Evolutionary conservation across 495 filamentous ascomycete species (phyloP).

Genomic region (Corynascus novoguineensis): DNA sequence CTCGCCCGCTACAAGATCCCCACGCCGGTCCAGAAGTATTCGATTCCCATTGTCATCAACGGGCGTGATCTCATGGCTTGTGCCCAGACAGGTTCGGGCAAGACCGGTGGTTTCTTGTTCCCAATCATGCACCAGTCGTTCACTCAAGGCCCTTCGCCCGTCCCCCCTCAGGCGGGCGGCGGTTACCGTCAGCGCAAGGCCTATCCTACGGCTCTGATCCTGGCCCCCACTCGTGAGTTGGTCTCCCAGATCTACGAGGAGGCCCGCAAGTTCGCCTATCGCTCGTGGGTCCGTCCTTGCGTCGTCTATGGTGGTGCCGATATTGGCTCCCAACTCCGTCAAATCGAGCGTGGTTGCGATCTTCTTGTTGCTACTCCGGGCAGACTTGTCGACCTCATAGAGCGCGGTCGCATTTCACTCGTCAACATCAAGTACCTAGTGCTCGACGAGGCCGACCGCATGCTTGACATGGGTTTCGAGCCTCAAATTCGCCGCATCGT

Average conservation of each 20-base stretch:
- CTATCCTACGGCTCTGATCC: conserved; percentile 88
- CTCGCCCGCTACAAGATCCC: conserved; percentile 90
- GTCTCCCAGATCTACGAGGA: conserved; percentile 99
- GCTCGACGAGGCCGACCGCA: conserved; percentile 97
- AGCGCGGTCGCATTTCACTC: conserved; percentile 95
- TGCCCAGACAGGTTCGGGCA: conserved; percentile 97
- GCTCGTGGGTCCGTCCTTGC: conserved; percentile 96
- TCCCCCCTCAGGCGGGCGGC: conserved; percentile 57
- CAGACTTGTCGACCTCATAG: conserved; percentile 94
- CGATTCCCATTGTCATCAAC: conserved; percentile 92
- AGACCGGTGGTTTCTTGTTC: conserved; percentile 98
- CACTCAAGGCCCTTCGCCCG: conserved; percentile 71
- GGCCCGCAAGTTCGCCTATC: conserved; percentile 95
- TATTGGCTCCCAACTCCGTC: conserved; percentile 91
- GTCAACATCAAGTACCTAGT: conserved; percentile 98
- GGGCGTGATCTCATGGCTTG: conserved; percentile 98
- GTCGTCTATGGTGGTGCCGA: conserved; percentile 99
- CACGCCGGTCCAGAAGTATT: conserved; percentile 97
- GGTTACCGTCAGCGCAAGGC: conserved; percentile 89
- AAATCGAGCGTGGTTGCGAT: conserved; percentile 97
- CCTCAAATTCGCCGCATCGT: conserved; percentile 98
- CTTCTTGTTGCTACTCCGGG: conserved; percentile 94
- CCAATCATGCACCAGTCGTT: conserved; percentile 96
- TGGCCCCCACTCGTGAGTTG: conserved; percentile 94
- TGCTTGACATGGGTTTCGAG: conserved; percentile 99